phyloP scores from a whole-genome alignment of 371 early-diverging fungal genomes.

The Circinella minor region DNA sequence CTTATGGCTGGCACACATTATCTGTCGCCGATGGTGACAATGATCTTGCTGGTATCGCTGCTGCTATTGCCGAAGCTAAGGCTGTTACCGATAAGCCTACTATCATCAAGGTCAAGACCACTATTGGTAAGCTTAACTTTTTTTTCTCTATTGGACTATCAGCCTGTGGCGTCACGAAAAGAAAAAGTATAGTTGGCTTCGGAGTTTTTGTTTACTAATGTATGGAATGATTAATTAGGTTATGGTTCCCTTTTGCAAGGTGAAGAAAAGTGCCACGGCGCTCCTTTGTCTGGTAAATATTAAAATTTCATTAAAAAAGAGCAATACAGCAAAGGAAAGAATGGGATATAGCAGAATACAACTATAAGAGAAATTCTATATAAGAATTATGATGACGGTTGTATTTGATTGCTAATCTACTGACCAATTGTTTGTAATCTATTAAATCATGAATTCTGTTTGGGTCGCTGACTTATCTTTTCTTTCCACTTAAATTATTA shows the following conservation, averaged over 20 bases:
- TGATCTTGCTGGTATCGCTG: constrained; percentile 73
- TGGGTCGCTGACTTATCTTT: too few relatives aligned
- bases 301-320: too few relatives aligned
- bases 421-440: too few relatives aligned
- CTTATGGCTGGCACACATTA: constrained; percentile 95
- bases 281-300: constrained; percentile 70
- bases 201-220: constrained; percentile 10
- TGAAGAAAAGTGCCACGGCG: constrained; percentile 86
- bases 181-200: neutral
- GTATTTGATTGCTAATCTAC: too few relatives aligned
- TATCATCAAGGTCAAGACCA: constrained; percentile 86
- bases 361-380: neutral
- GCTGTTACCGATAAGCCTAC: constrained; percentile 88
- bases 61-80: constrained; percentile 82
- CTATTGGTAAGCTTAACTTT: constrained; percentile 63
- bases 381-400: too few relatives aligned
- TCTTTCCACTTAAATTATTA: neutral
- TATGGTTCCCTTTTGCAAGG: constrained; percentile 88
- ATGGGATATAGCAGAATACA: neutral
- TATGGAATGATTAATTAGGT: constrained; percentile 16
- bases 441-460: neutral
- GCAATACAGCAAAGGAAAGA: too few relatives aligned
- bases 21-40: constrained; percentile 84
- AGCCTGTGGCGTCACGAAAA: constrained; percentile 15
- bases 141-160: constrained; percentile 6